Conservation (phyloP, 108 stramenopile genomes). For the Nitzschia inconspicua region DNA sequence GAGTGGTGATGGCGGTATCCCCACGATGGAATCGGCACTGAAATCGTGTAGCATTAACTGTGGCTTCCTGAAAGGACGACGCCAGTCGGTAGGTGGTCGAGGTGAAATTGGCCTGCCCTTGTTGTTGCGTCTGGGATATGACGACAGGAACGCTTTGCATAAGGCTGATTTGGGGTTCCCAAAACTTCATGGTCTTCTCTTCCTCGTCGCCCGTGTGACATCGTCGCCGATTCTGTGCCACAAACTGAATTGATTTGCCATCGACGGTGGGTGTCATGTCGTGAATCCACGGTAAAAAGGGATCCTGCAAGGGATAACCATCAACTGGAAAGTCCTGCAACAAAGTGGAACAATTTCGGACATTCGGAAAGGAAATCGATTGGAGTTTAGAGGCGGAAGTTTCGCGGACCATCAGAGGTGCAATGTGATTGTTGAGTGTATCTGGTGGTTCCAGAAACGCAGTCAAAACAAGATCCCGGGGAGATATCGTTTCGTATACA, state of each 20-base stretch:
- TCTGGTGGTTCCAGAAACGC: constrained; percentile 27
- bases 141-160: constrained; percentile 62
- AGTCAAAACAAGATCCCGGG: constrained; percentile 12
- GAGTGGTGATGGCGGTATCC: constrained; percentile 24
- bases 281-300: constrained; percentile 83
- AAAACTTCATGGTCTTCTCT: constrained; percentile 35
- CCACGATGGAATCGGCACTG: constrained; percentile 64
- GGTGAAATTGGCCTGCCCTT: constrained; percentile 38
- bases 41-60: constrained; percentile 63
- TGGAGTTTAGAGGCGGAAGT: constrained; percentile 1
- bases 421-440: neutral
- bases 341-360: constrained; percentile 29
- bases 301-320: constrained; percentile 57
- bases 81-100: constrained; percentile 24
- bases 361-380: constrained; percentile 6
- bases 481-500: too few relatives aligned
- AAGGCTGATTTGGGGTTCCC: constrained; percentile 69
- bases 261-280: constrained; percentile 58
- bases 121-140: constrained; percentile 11
- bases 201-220: constrained; percentile 49
- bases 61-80: constrained; percentile 43
- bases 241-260: constrained; percentile 51
- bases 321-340: constrained; percentile 66
- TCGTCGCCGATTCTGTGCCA: constrained; percentile 76
- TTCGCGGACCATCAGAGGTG: neutral